Percentiles rank a stretch among this genome's conserved stretches.
Conservation (phyloP, 2,329 filamentous ascomycete species). For the Fusarium torreyae region DNA sequence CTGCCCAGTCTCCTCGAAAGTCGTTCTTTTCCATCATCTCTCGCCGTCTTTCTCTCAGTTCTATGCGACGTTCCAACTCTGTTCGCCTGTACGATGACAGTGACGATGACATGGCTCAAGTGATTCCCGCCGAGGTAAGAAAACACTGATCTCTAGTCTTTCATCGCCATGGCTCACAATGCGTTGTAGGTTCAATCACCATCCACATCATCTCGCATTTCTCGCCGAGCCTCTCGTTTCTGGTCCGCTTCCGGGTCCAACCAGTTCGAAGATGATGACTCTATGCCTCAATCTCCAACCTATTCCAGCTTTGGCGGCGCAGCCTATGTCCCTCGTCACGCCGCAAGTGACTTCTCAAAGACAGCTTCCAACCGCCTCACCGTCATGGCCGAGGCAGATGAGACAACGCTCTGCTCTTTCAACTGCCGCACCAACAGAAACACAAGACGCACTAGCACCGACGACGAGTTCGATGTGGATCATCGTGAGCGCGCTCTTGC, state of each 20-base stretch:
- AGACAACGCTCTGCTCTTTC: slow-evolving; percentile 45
- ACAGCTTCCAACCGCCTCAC: slow-evolving; percentile 38
- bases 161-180: background rate
- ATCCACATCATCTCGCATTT: slow-evolving; percentile 24
- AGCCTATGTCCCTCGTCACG: slow-evolving; percentile 52
- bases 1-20: slow-evolving; percentile 18
- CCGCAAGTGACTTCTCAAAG: slow-evolving; percentile 51
- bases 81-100: slow-evolving; percentile 34
- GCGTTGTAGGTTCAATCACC: slow-evolving; percentile 13
- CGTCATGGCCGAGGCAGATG: slow-evolving; percentile 41
- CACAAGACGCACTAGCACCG: slow-evolving; percentile 13
- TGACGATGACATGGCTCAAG: slow-evolving; percentile 19
- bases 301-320: slow-evolving; percentile 24
- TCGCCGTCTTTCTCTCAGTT: slow-evolving; percentile 33
- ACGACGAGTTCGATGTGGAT: slow-evolving; percentile 32
- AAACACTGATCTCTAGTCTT: background rate
- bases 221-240: slow-evolving; percentile 44
- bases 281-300: slow-evolving; percentile 17
- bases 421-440: slow-evolving; percentile 16
- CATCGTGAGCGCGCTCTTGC: slow-evolving; percentile 39
- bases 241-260: slow-evolving; percentile 45
- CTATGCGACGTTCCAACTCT: slow-evolving; percentile 20
- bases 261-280: slow-evolving; percentile 30
- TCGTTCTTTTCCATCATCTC: slow-evolving; percentile 33
- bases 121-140: slow-evolving; percentile 23